Base-by-base conservation (phyloP, 768 basidiomycete genomes). In the Boletus edulis region DNA sequence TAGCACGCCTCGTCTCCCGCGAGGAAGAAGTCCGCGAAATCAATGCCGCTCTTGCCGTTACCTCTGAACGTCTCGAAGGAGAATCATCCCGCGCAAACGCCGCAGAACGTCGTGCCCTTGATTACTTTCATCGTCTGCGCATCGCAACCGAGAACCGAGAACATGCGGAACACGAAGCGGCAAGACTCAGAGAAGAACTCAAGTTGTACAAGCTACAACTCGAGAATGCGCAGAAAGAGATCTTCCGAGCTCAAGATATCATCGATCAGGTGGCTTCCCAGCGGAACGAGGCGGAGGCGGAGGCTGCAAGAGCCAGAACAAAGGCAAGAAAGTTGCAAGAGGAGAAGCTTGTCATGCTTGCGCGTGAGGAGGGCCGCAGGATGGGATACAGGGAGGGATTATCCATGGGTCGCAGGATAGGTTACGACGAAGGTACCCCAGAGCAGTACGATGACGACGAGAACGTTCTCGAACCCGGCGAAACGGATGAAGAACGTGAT, bases 61-160 rank as follows among this genome's bases (percentile, higher is more conserved):
- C 63, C 40, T 51, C 61, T 7, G 69, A 71, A 40, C 69, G 71
- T n/a, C 67, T 79, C 41, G 75, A 78, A 49, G 55, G 61, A 13
- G 78, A 79, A 56, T 72, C 77, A 3, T 60, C 62, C 29, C 77
- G 78, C 51, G 78, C 76, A 22, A 71, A 71, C 29, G 68, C 73
- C 24, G 76, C 78, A n/a, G 78, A 80, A 56, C 69, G 69, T 39
- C 74, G 78, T 38, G 77, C 77, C n/a, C 67, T 77, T 42, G 79
- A 79, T 44, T 72, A 79, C 56, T 77, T 76, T 22, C 66, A 70
- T 49, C 71, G 74, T 24, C 67, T 80, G 52, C 74, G 73, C 45
- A 64, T 69, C 39, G 73, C 72, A 11, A 76, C 73, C 27, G 75
- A 77, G 13, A 73, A 69, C 34, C 72, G 77, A 39, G 57, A 71